Percentiles rank a stretch among this genome's conserved stretches.
Evolutionary conservation across 2,329 filamentous ascomycete genomes (phyloP).

Genomic region (Dactylellina leptospora): DNA sequence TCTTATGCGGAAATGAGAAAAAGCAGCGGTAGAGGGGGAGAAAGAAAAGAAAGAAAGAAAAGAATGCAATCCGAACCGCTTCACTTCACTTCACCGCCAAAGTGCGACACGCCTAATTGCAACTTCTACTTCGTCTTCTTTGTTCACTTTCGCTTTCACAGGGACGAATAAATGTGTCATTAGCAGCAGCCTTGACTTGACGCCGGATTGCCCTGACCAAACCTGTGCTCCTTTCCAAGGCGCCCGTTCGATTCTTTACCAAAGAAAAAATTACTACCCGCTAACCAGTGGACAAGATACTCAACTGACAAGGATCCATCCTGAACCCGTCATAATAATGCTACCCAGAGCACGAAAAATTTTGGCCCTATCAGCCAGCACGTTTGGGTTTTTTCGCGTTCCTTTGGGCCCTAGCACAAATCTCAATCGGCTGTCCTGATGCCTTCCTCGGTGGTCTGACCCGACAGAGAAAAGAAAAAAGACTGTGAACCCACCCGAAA

Average conservation of each 20-base stretch:
- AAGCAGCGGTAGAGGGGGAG: too few relatives aligned
- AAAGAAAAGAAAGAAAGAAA: too few relatives aligned
- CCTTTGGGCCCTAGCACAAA: slow-evolving; percentile 20
- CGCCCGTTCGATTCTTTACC: not conserved
- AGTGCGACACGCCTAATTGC: slow-evolving; percentile 16
- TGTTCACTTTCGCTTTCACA: not conserved
- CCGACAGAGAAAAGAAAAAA: slow-evolving; percentile 1
- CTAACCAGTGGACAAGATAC: slow-evolving; percentile 13
- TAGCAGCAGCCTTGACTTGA: too few relatives aligned
- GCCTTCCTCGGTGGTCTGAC: slow-evolving; percentile 29
- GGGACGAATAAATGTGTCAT: slow-evolving; percentile 23
- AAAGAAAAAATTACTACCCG: slow-evolving; percentile 24
- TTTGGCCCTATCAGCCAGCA: slow-evolving; percentile 39
- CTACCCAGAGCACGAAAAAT: slow-evolving; percentile 17
- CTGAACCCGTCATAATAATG: slow-evolving; percentile 24
- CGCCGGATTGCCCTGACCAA: slow-evolving; percentile 22
- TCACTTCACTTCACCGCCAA: not conserved
- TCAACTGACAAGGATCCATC: slow-evolving; percentile 23
- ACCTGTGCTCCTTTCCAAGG: not conserved
- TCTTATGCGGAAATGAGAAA: slow-evolving; percentile 18
- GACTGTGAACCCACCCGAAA: slow-evolving; percentile 28
- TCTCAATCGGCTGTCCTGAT: not conserved
- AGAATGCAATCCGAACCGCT: slow-evolving; percentile 33
- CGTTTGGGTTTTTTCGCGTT: slow-evolving; percentile 38
- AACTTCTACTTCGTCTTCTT: slow-evolving; percentile 2